phyloP scores from a whole-genome alignment of 1,284 basidiomycete species.

The Ceratobasidium sp. region DNA sequence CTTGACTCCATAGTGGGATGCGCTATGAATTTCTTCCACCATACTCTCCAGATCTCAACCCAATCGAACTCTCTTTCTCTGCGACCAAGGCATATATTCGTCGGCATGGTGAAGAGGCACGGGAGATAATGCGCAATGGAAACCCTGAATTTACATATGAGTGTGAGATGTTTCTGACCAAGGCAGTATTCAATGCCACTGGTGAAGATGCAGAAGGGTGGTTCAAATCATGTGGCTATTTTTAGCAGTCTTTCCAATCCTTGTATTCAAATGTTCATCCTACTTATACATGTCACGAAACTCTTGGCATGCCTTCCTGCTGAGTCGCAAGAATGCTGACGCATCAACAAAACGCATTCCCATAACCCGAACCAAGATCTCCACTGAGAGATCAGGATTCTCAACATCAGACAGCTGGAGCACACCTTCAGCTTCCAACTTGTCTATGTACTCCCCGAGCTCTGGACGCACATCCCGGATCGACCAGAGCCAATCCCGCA shows the following conservation, averaged over 20 bases:
- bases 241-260: too few species aligned
- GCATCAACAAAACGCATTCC: neutral
- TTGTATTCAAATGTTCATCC: too few species aligned
- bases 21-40: slow-evolving; percentile 45
- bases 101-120: slow-evolving; percentile 31
- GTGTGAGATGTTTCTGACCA: neutral
- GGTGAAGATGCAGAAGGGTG: slow-evolving; percentile 23
- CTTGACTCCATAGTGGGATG: slow-evolving; percentile 36
- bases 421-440: neutral
- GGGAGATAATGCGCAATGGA: slow-evolving; percentile 13
- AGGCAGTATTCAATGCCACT: slow-evolving; percentile 21
- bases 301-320: neutral
- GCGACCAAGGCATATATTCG: slow-evolving; percentile 44
- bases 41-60: slow-evolving; percentile 51
- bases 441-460: neutral
- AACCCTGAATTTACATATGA: neutral
- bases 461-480: neutral
- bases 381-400: neutral
- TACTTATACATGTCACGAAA: neutral
- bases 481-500: neutral
- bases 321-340: neutral
- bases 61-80: slow-evolving; percentile 48
- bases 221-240: slow-evolving; percentile 36
- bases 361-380: neutral
- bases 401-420: neutral